A percentile compares a stretch with the other conserved stretches of the same genome.
Conservation (phyloP, 1,284 basidiomycete species). For the Trichosporon sp. region DNA sequence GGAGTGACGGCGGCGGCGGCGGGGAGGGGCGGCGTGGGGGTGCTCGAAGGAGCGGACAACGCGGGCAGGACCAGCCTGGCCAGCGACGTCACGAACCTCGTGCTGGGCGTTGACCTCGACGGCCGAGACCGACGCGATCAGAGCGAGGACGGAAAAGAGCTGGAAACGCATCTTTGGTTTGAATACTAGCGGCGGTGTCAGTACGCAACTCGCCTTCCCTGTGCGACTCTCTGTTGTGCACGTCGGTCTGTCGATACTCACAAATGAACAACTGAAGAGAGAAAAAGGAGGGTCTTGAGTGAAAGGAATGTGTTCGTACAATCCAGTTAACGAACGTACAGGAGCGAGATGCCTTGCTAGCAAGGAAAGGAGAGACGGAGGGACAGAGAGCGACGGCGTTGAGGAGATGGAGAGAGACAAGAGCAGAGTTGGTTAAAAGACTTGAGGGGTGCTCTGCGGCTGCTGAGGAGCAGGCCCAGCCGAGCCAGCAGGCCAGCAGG, state of each 20-base stretch:
- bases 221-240: no score
- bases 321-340: slow-evolving; percentile 6
- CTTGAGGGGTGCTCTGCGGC: not conserved
- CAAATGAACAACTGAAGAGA: not conserved
- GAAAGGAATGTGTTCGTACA: slow-evolving; percentile 12
- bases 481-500: not conserved
- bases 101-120: slow-evolving; percentile 3
- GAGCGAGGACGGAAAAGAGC: slow-evolving; percentile 7
- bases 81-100: slow-evolving; percentile 2
- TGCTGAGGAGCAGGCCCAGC: not conserved
- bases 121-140: slow-evolving; percentile 7
- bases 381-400: not conserved
- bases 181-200: not conserved
- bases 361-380: not conserved
- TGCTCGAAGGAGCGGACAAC: slow-evolving; percentile 3
- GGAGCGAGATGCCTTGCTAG: not conserved
- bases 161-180: slow-evolving; percentile 8
- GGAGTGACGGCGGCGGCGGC: not conserved
- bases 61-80: slow-evolving; percentile 8
- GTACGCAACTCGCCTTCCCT: not conserved
- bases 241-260: not conserved
- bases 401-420: not conserved
- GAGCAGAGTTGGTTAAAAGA: not conserved
- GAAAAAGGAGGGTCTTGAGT: slow-evolving; percentile 1
- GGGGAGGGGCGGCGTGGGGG: not conserved